Percentiles rank a stretch among this genome's conserved stretches.
Conservation (phyloP, 306 rosid species). For the Biancaea sappan region DNA sequence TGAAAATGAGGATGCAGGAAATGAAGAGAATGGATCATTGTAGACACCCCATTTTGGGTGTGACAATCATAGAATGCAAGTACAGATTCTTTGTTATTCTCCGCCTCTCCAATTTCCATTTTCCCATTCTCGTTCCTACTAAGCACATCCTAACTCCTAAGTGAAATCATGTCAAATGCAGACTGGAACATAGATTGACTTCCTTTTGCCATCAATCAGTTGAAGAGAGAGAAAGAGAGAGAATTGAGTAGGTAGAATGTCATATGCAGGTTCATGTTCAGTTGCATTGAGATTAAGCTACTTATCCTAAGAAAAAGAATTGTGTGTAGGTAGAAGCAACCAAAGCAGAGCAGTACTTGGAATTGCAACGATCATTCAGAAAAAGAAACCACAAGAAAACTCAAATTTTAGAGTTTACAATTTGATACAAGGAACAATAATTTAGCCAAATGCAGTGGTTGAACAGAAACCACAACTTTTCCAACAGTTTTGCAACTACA, state of each 20-base stretch:
- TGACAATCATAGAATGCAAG: background rate
- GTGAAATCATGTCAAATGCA: background rate
- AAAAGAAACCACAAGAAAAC: background rate
- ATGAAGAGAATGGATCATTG: too few relatives aligned
- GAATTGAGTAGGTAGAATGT: background rate
- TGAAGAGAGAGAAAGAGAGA: background rate
- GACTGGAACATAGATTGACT: conserved; percentile 1
- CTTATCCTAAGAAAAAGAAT: background rate
- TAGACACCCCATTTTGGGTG: too few relatives aligned
- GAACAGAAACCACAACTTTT: background rate
- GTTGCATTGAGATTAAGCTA: background rate
- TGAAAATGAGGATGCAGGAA: background rate
- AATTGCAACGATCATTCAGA: background rate
- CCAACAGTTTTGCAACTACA: background rate
- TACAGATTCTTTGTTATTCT: background rate
- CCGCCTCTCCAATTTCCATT: background rate
- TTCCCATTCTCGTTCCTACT: background rate
- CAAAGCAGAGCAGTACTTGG: background rate
- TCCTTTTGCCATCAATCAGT: conserved; percentile 20
- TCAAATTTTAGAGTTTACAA: background rate
- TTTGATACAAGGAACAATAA: background rate
- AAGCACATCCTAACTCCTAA: background rate
- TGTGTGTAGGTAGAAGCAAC: background rate
- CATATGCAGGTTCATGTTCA: background rate
- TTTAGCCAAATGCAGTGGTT: background rate